These are phyloP conservation scores for Mycena rebaudengoi DNA, from an alignment of 768 basidiomycete species.

Conservation along the genomic window DNA sequence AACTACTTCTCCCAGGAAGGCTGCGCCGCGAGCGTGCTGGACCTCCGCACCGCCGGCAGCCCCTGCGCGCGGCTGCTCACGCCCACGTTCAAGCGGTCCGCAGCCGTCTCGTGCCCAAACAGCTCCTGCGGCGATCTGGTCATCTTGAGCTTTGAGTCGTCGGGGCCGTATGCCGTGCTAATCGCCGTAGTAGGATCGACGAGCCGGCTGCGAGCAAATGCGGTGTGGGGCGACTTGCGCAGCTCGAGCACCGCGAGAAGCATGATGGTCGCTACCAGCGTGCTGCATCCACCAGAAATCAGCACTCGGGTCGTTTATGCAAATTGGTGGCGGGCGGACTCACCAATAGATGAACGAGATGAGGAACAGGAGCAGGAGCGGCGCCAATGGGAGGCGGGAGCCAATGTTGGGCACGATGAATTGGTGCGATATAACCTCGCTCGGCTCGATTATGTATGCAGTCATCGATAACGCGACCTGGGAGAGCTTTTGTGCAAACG, in stretches of 20 bases:
- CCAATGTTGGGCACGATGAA: not conserved
- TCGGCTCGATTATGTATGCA: not conserved
- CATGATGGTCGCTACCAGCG: not conserved
- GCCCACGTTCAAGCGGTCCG: not conserved
- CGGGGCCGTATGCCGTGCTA: conserved; percentile 7
- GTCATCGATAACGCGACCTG: conserved; percentile 3
- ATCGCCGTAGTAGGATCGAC: conserved; percentile 4
- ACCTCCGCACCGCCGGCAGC: not conserved
- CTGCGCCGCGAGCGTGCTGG: too few relatives aligned
- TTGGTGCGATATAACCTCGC: not conserved
- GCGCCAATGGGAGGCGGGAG: not conserved
- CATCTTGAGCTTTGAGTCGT: not conserved
- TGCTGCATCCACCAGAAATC: not conserved
- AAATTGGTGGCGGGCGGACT: too few relatives aligned
- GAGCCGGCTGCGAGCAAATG: not conserved
- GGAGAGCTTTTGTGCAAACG: conserved; percentile 1
- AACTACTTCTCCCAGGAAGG: too few relatives aligned
- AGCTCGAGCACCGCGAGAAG: not conserved
- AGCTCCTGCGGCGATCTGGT: not conserved
- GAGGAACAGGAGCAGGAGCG: not conserved
- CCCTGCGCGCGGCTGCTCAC: not conserved
- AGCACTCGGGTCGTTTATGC: too few relatives aligned
- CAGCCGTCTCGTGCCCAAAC: not conserved
- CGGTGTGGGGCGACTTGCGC: not conserved
- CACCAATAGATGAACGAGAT: not conserved